phyloP scores from a whole-genome alignment of 2,329 filamentous ascomycete species.

The Ophiosphaerella herpotricha region DNA sequence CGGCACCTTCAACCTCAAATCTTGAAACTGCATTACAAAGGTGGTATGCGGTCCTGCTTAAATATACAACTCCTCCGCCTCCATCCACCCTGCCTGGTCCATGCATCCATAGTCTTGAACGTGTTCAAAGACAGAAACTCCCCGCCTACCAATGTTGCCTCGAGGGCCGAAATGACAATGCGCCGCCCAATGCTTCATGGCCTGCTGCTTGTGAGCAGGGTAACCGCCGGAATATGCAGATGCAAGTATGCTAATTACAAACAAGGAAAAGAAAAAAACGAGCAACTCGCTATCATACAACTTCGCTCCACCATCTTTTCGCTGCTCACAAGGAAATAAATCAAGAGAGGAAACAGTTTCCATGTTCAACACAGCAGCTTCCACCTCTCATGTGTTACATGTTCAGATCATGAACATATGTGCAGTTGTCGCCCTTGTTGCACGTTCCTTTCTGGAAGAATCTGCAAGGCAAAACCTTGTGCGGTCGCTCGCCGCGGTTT shows the following conservation, averaged over 20 bases:
- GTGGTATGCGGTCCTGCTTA: not conserved
- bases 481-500: slow-evolving; percentile 31
- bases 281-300: slow-evolving; percentile 17
- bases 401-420: slow-evolving; percentile 67
- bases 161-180: slow-evolving; percentile 15
- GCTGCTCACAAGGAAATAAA: no score
- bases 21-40: not conserved
- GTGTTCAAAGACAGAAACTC: slow-evolving; percentile 2
- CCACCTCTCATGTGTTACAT: slow-evolving; percentile 2
- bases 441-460: slow-evolving; percentile 75
- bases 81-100: not conserved
- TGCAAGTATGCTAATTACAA: slow-evolving; percentile 11
- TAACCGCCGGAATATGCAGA: slow-evolving; percentile 23
- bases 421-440: slow-evolving; percentile 73
- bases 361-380: not conserved
- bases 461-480: slow-evolving; percentile 60
- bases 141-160: slow-evolving; percentile 19
- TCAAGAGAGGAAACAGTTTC: no score
- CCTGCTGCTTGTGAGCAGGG: slow-evolving; percentile 6
- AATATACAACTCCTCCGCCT: no score
- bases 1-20: not conserved
- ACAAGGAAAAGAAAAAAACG: slow-evolving; percentile 6
- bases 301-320: not conserved
- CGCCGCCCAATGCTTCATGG: slow-evolving; percentile 25
- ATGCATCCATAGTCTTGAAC: not conserved